These are phyloP conservation scores for Solanum bulbocastanum DNA, from an alignment of 257 asterid species.

Conservation along the genomic window DNA sequence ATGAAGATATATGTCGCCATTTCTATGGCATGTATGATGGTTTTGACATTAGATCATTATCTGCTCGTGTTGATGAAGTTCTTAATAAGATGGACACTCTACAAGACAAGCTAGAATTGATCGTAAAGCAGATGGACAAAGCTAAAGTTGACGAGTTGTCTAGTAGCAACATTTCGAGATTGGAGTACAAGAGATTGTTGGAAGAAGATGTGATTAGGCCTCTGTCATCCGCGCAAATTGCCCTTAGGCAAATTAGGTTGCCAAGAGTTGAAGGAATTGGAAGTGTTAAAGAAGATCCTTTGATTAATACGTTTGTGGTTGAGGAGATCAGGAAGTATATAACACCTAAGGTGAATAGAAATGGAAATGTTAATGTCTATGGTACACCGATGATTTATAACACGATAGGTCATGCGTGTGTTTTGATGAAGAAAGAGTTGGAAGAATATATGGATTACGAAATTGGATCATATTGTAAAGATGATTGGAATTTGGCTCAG, in stretches of 20 bases:
- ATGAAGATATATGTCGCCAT: constrained; percentile 70
- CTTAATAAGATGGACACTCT: constrained; percentile 49
- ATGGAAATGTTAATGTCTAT: constrained; percentile 47
- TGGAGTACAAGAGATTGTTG: constrained; percentile 51
- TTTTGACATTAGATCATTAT: constrained; percentile 26
- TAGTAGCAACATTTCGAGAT: constrained; percentile 23
- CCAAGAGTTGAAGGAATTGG: constrained; percentile 25
- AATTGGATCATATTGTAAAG: constrained; percentile 80
- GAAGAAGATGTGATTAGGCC: constrained; percentile 76
- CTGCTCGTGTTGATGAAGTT: constrained; percentile 52
- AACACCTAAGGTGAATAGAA: constrained; percentile 57
- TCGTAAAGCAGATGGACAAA: constrained; percentile 48
- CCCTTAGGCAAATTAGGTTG: constrained; percentile 67
- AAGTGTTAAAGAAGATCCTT: constrained; percentile 45
- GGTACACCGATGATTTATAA: constrained; percentile 49
- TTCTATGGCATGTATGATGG: constrained; percentile 24
- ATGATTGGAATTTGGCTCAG: constrained; percentile 74
- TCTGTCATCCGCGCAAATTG: constrained; percentile 56
- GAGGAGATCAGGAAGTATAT: constrained; percentile 88
- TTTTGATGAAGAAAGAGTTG: constrained; percentile 47
- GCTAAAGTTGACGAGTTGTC: constrained; percentile 11
- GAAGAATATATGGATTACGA: constrained; percentile 88
- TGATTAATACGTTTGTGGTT: constrained; percentile 46
- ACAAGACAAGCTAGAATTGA: constrained; percentile 59
- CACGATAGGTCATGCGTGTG: constrained; percentile 80